Conservation (phyloP, 306 rosid genomes). For the Prunus mume region DNA sequence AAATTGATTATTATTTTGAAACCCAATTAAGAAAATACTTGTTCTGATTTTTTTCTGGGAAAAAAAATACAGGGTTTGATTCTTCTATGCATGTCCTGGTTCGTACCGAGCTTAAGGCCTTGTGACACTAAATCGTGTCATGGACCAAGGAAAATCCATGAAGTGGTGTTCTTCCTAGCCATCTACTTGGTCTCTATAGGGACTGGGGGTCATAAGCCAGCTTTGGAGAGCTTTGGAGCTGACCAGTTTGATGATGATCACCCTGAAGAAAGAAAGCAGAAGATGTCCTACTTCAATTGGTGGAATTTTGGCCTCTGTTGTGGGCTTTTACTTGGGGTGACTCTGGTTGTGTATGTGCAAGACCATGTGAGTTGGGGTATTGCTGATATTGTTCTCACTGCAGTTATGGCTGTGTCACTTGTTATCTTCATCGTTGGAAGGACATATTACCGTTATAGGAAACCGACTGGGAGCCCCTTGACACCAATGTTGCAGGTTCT, state of each 20-base stretch:
- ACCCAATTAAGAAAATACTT: background rate
- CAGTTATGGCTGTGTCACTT: conserved; percentile 68
- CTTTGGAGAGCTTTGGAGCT: conserved; percentile 91
- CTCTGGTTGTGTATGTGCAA: conserved; percentile 74
- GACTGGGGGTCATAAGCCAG: conserved; percentile 91
- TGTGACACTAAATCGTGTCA: conserved; percentile 45
- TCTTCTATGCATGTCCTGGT: conserved; percentile 71
- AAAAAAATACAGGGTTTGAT: conserved; percentile 58
- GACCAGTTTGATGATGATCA: conserved; percentile 91
- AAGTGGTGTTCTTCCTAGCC: conserved; percentile 66
- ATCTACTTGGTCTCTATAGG: conserved; percentile 76
- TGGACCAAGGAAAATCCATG: conserved; percentile 65
- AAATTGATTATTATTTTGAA: background rate
- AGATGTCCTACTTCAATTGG: conserved; percentile 97
- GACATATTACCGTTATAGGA: conserved; percentile 62
- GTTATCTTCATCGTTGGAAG: conserved; percentile 62
- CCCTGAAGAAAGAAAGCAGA: conserved; percentile 55
- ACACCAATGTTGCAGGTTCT: conserved; percentile 88
- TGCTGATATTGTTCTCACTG: conserved; percentile 60
- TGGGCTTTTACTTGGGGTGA: conserved; percentile 79
- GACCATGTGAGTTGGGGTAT: conserved; percentile 78
- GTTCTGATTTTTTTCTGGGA: background rate
- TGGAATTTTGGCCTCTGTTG: conserved; percentile 81
- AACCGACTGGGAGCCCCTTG: conserved; percentile 78
- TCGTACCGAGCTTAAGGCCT: conserved; percentile 63